Percentiles rank a stretch among this genome's conserved stretches.
Evolutionary conservation across 768 basidiomycete genomes (phyloP).

Genomic region (Agaricus blazei): DNA sequence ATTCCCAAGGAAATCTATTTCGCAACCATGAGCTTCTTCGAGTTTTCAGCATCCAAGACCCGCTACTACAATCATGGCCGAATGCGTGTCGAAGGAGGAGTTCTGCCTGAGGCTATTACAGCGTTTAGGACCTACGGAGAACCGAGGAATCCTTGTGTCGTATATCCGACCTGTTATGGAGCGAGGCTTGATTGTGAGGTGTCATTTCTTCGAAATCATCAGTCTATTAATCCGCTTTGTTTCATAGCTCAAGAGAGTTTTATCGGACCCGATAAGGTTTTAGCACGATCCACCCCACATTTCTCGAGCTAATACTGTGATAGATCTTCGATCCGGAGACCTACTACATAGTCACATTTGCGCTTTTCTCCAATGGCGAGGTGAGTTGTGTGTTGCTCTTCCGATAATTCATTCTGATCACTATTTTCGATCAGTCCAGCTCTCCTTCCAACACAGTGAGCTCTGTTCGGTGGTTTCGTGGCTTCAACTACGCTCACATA

Average conservation of each 20-base stretch:
- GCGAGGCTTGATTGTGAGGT: conserved; percentile 45
- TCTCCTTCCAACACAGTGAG: conserved; percentile 57
- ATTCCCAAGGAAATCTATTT: not conserved
- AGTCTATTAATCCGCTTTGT: not conserved
- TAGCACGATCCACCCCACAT: not conserved
- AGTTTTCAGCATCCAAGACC: conserved; percentile 15
- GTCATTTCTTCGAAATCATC: not conserved
- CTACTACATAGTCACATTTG: conserved; percentile 53
- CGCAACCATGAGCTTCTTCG: not conserved
- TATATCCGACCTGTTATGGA: conserved; percentile 55
- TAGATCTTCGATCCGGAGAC: conserved; percentile 46
- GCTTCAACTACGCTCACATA: not conserved
- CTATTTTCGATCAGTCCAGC: conserved; percentile 36
- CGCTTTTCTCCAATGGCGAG: conserved; percentile 56
- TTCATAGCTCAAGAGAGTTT: conserved; percentile 38
- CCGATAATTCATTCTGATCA: not conserved
- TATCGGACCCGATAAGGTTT: conserved; percentile 46
- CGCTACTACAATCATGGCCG: conserved; percentile 52
- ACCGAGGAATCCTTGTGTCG: conserved; percentile 47
- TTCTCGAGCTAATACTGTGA: not conserved
- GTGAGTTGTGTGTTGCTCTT: conserved; percentile 20
- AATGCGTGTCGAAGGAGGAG: conserved; percentile 45
- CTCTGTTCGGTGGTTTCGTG: not conserved
- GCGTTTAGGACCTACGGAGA: conserved; percentile 54
- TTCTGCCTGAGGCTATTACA: conserved; percentile 51